phyloP scores from a whole-genome alignment of 371 early-diverging fungal genomes.

The Mortierella sp. region DNA sequence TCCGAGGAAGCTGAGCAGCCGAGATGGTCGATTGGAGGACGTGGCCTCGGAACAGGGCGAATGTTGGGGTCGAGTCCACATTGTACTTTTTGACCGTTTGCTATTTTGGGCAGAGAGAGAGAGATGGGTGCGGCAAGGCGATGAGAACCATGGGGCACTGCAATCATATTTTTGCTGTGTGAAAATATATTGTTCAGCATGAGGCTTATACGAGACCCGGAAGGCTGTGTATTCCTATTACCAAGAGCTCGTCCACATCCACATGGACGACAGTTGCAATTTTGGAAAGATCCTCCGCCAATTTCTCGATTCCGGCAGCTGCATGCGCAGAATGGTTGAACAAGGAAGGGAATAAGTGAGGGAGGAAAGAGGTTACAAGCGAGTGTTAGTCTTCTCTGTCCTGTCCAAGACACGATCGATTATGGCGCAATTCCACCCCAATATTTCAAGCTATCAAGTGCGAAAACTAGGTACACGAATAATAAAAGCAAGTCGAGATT shows the following conservation, averaged over 20 bases:
- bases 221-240: conserved; percentile 9
- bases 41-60: conserved; percentile 42
- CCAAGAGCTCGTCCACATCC: conserved; percentile 48
- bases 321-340: not conserved
- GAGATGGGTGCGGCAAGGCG: not conserved
- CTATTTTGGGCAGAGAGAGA: conserved; percentile 10
- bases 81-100: conserved; percentile 40
- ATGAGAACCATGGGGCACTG: not conserved
- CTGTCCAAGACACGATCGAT: no score
- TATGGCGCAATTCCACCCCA: conserved; percentile 3
- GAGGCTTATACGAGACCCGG: not conserved
- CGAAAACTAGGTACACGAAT: not conserved
- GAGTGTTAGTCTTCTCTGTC: not conserved
- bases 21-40: conserved; percentile 47
- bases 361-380: not conserved
- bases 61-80: conserved; percentile 38
- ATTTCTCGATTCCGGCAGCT: conserved; percentile 21
- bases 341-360: not conserved
- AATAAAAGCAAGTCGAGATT: not conserved
- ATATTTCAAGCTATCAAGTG: not conserved
- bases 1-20: conserved; percentile 34
- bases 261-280: conserved; percentile 46
- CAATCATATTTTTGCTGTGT: not conserved
- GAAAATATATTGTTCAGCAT: no score
- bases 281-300: conserved; percentile 40